These are phyloP conservation scores for Candida loeiensis DNA, from an alignment of 805 yeast species.

Conservation along the genomic window DNA sequence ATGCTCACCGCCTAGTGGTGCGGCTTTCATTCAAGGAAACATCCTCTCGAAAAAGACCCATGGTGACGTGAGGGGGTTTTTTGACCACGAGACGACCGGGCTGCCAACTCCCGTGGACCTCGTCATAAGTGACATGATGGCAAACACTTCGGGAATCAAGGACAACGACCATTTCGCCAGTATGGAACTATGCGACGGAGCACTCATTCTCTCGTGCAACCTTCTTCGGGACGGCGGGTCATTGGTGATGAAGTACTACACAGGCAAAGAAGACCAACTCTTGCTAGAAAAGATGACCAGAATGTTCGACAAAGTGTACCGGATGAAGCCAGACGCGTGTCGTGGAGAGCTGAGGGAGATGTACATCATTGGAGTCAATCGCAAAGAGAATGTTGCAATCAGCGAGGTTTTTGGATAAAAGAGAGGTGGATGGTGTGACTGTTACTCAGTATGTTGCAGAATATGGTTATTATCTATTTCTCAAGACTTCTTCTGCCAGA, in stretches of 20 bases:
- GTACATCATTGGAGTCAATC: slow-evolving; percentile 68
- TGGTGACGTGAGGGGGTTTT: slow-evolving; percentile 48
- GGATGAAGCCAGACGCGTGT: slow-evolving; percentile 80
- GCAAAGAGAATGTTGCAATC: slow-evolving; percentile 20
- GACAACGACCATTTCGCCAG: slow-evolving; percentile 80
- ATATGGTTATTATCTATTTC: neutral
- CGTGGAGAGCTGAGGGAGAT: slow-evolving; percentile 77
- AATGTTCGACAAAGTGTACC: slow-evolving; percentile 59
- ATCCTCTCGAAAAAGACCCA: slow-evolving; percentile 50
- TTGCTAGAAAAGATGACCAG: slow-evolving; percentile 57
- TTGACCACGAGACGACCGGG: no score
- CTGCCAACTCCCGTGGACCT: slow-evolving; percentile 33
- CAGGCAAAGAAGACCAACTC: slow-evolving; percentile 72
- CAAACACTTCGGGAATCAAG: slow-evolving; percentile 81
- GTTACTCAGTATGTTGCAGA: no score
- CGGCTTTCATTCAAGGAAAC: slow-evolving; percentile 39
- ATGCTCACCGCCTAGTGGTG: slow-evolving; percentile 36
- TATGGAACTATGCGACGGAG: slow-evolving; percentile 92
- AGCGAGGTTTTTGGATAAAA: slow-evolving; percentile 1
- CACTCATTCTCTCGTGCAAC: slow-evolving; percentile 69
- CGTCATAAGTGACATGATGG: slow-evolving; percentile 82
- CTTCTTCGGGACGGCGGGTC: slow-evolving; percentile 67
- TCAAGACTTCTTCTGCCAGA: neutral
- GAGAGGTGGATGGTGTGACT: no score
- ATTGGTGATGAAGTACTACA: slow-evolving; percentile 78